phyloP scores from a whole-genome alignment of 2,329 filamentous ascomycete genomes.

The Sporothrix inflata region DNA sequence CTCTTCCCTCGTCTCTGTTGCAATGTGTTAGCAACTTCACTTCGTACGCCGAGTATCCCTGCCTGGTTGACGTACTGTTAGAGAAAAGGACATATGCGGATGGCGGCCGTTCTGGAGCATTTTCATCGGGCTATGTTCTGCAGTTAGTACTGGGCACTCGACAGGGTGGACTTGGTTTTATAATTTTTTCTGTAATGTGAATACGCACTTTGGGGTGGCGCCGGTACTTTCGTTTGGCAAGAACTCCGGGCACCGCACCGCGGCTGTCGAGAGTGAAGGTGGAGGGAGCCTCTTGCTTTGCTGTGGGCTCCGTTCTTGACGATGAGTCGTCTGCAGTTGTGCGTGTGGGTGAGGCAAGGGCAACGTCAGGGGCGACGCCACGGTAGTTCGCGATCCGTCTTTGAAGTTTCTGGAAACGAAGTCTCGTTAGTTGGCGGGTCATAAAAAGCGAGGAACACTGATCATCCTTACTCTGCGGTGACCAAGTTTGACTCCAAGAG shows the following conservation, averaged over 20 bases:
- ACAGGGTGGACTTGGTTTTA: background rate
- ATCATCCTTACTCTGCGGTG: slow-evolving; percentile 69
- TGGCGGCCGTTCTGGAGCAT: slow-evolving; percentile 77
- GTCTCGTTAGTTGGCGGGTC: background rate
- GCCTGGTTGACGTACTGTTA: slow-evolving; percentile 60
- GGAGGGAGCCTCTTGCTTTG: slow-evolving; percentile 25
- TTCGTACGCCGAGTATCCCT: background rate
- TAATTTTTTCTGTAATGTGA: background rate
- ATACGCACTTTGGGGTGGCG: slow-evolving; percentile 71
- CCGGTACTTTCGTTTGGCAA: slow-evolving; percentile 73
- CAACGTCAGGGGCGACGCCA: slow-evolving; percentile 60
- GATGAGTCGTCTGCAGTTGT: slow-evolving; percentile 57
- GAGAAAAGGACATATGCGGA: slow-evolving; percentile 87
- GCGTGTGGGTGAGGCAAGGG: slow-evolving; percentile 55
- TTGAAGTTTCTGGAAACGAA: slow-evolving; percentile 69
- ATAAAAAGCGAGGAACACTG: background rate
- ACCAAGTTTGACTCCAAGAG: slow-evolving; percentile 76
- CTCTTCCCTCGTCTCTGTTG: slow-evolving; percentile 72
- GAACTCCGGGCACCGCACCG: slow-evolving; percentile 48
- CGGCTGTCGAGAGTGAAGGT: slow-evolving; percentile 46
- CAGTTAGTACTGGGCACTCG: background rate
- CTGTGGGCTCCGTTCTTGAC: slow-evolving; percentile 50
- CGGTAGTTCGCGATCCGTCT: slow-evolving; percentile 76
- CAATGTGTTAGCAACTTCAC: background rate
- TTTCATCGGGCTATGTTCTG: slow-evolving; percentile 67